phyloP scores from a whole-genome alignment of 805 yeast species.

The Phaffomyces opuntiae region DNA sequence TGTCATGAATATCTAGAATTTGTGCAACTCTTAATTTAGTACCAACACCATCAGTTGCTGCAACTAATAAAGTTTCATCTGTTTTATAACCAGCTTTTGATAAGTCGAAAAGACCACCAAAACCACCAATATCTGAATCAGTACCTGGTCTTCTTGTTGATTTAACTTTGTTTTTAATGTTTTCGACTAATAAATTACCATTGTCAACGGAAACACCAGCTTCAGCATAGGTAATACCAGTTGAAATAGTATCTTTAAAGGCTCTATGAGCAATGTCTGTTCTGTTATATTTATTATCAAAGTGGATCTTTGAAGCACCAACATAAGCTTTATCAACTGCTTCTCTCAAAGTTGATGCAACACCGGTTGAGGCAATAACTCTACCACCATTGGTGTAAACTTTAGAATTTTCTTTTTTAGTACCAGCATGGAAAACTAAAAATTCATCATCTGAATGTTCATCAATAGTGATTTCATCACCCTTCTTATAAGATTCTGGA shows the following conservation, averaged over 20 bases:
- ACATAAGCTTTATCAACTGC: constrained; percentile 83
- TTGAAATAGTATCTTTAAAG: constrained; percentile 47
- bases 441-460: constrained; percentile 38
- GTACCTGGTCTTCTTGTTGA: constrained; percentile 95
- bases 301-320: constrained; percentile 73
- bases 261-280: constrained; percentile 96
- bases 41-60: constrained; percentile 99
- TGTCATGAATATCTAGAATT: constrained; percentile 77
- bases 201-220: constrained; percentile 98
- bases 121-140: constrained; percentile 97
- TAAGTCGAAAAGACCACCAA: constrained; percentile 94
- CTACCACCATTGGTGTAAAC: constrained; percentile 91
- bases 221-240: constrained; percentile 76
- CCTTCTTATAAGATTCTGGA: constrained; percentile 82
- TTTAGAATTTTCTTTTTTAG: constrained; percentile 49
- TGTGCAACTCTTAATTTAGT: constrained; percentile 95
- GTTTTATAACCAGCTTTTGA: constrained; percentile 78
- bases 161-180: constrained; percentile 83
- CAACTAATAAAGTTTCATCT: constrained; percentile 76
- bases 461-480: constrained; percentile 69
- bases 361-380: constrained; percentile 91
- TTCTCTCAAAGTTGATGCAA: constrained; percentile 62
- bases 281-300: constrained; percentile 75
- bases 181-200: constrained; percentile 85
- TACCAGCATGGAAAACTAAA: constrained; percentile 93